Base-by-base conservation (phyloP, 148 eudicot species). In the Nepenthes gracilis region DNA sequence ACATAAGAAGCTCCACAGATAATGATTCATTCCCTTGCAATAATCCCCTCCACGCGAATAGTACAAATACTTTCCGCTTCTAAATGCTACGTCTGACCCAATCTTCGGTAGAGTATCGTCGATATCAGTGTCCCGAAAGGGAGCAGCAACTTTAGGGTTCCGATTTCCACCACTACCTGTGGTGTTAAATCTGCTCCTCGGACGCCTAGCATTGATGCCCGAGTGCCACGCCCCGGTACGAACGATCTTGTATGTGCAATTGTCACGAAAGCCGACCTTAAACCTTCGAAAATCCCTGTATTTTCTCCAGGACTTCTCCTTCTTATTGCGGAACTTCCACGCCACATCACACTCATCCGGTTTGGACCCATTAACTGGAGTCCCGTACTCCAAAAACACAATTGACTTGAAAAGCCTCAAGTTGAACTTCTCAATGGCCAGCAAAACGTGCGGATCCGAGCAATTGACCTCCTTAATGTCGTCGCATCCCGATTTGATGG, bases 31-130 rank as follows among this genome's bases (percentile, higher is more conserved):
- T 36, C 84, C 88, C 74, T 93, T 92, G 67, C 98, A 88, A 53
- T 88, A 82, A 76, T 93, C 98, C 13, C 98, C 98, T 33, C 98
- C 98, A 1, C 96, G 87, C 0, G 98, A 86, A 72, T 93, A 93
- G 43, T 93, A 93, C 84, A 93, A 72, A 72, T 88, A 93, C 70
- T 62, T 88, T 15, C 98, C 88, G 9, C 65, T 78, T 63, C 84
- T 78, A 59, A 93, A 88, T 6, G 60, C 75, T 0, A 77, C 35
- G 66, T 82, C 88, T 0, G 88, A 88, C 12, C 73, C 77, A 43
- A 93, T 79, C 14, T 45, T 68, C 2, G 95, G 83, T 48, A 93
- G 74, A 1, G 98, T 93, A 61, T 88, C 98, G 52, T 93, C 88
- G 72, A 93, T 93, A 57, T 93, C 85, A 43, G 61, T 73, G 60